Percentiles rank a stretch among this genome's conserved stretches.
phyloP scores from a whole-genome alignment of 495 filamentous ascomycete genomes.

The Evansstolkia leycettana region DNA sequence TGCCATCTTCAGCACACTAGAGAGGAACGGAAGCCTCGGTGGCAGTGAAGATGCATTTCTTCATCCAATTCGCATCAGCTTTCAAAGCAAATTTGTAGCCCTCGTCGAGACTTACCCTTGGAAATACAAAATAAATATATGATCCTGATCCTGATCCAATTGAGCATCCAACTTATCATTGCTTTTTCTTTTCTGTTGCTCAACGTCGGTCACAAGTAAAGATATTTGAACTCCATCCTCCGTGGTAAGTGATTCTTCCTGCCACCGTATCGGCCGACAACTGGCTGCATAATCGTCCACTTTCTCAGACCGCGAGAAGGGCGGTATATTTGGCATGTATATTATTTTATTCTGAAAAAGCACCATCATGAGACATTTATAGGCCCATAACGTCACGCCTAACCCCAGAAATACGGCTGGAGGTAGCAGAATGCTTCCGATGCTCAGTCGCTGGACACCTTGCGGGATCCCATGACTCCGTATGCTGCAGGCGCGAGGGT shows the following conservation, averaged over 20 bases:
- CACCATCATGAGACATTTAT: slow-evolving; percentile 60
- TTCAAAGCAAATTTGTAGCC: too few relatives aligned
- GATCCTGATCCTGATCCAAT: neutral
- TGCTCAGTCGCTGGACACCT: neutral
- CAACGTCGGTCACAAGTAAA: slow-evolving; percentile 25
- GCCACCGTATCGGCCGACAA: slow-evolving; percentile 43
- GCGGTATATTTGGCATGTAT: slow-evolving; percentile 56
- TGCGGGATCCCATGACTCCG: neutral
- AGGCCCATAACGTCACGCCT: slow-evolving; percentile 45
- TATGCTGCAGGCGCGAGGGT: too few relatives aligned
- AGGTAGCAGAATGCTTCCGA: slow-evolving; percentile 22
- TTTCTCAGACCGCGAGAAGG: slow-evolving; percentile 22
- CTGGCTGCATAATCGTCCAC: slow-evolving; percentile 39
- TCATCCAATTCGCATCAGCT: too few relatives aligned
- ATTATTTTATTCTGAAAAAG: slow-evolving; percentile 65
- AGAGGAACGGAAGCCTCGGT: slow-evolving; percentile 49
- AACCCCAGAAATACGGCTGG: slow-evolving; percentile 45
- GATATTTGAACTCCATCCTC: slow-evolving; percentile 44
- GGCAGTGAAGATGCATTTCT: slow-evolving; percentile 41
- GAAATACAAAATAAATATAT: slow-evolving; percentile 43
- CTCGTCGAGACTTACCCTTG: slow-evolving; percentile 26
- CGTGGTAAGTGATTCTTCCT: slow-evolving; percentile 30
- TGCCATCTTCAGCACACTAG: slow-evolving; percentile 16
- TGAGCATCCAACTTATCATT: too few relatives aligned
- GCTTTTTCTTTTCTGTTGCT: too few relatives aligned